These are phyloP conservation scores for Fragaria iinumae DNA, from an alignment of 306 rosid genomes.

Conservation along the genomic window DNA sequence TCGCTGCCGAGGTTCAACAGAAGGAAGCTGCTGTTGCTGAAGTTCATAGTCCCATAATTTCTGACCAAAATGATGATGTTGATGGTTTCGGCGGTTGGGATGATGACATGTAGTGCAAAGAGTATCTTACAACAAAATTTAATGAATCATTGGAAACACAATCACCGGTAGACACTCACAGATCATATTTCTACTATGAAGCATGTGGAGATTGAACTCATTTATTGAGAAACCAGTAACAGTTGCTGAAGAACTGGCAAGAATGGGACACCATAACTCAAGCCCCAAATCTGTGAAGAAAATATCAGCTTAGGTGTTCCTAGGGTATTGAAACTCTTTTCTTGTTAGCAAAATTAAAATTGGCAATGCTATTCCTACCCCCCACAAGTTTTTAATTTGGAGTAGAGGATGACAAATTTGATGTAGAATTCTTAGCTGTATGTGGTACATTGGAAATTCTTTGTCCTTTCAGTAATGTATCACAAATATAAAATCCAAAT, in stretches of 20 bases:
- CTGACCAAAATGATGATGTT: slow-evolving; percentile 45
- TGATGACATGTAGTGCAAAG: slow-evolving; percentile 30
- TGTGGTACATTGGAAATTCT: no score
- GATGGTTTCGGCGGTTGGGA: slow-evolving; percentile 34
- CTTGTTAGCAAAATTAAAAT: not conserved
- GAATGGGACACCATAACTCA: not conserved
- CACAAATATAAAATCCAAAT: no score
- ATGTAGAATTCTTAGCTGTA: not conserved
- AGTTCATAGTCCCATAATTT: slow-evolving; percentile 47
- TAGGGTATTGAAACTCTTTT: not conserved
- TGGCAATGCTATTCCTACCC: not conserved
- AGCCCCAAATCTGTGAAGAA: not conserved
- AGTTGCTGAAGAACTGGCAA: not conserved
- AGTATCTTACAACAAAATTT: not conserved
- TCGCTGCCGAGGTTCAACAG: slow-evolving; percentile 39
- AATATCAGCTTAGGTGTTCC: not conserved
- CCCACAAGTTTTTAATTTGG: not conserved
- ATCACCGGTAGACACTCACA: not conserved
- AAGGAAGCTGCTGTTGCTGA: slow-evolving; percentile 37
- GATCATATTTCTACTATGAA: not conserved
- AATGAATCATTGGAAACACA: not conserved
- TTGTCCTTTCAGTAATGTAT: no score
- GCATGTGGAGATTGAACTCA: not conserved
- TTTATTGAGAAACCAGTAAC: not conserved
- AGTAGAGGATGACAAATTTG: not conserved